phyloP scores from a whole-genome alignment of 2,329 filamentous ascomycete species.

The Fusarium pseudoanthophilum region DNA sequence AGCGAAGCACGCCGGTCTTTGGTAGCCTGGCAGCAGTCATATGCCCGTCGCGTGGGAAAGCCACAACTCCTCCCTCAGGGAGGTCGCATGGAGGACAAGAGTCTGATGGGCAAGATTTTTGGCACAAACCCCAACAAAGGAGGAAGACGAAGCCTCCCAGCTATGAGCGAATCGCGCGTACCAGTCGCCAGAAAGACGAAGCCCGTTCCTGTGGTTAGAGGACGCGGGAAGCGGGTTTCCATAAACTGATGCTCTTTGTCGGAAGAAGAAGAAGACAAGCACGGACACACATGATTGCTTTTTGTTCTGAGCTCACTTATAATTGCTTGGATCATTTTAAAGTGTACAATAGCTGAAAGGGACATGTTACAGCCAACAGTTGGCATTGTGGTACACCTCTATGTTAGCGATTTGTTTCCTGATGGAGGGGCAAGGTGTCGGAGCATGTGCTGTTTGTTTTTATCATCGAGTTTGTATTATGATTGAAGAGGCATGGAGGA shows the following conservation, averaged over 20 bases:
- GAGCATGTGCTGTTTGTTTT: neutral
- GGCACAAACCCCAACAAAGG: constrained; percentile 30
- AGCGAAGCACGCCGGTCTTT: constrained; percentile 60
- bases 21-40: constrained; percentile 60
- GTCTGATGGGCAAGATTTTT: constrained; percentile 46
- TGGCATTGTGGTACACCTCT: constrained; percentile 2
- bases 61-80: constrained; percentile 55
- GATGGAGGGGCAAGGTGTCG: neutral
- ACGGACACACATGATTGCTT: neutral
- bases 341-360: constrained; percentile 9
- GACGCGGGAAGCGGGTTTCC: constrained; percentile 29
- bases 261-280: neutral
- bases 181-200: constrained; percentile 18
- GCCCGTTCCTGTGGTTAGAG: neutral
- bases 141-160: constrained; percentile 39
- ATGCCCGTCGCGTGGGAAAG: constrained; percentile 55
- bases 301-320: constrained; percentile 5
- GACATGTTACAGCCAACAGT: neutral
- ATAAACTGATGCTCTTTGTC: constrained; percentile 14
- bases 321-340: neutral
- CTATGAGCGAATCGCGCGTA: constrained; percentile 11
- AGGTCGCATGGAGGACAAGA: constrained; percentile 46
- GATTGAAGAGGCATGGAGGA: neutral
- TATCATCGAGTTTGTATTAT: constrained; percentile 2
- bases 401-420: constrained; percentile 14